Evolutionary conservation across 768 basidiomycete genomes (phyloP).

Genomic region (Mycena olivaceomarginata): DNA sequence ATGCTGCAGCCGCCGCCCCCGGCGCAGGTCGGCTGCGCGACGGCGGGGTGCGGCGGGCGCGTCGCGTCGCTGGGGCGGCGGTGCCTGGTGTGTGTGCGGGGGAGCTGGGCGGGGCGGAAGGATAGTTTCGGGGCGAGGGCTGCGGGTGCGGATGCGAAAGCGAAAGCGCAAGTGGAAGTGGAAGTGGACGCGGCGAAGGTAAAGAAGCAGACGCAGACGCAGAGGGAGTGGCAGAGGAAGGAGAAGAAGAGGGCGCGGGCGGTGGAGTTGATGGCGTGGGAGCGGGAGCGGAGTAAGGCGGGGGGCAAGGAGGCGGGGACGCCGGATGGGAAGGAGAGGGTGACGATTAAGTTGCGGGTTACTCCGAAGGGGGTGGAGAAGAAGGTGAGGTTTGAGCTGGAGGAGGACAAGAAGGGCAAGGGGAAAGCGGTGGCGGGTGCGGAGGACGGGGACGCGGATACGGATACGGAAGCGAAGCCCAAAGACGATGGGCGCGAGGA

Average conservation of each 20-base stretch:
- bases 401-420: background rate
- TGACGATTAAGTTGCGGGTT: constrained; percentile 36
- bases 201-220: background rate
- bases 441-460: background rate
- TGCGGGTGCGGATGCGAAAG: no score
- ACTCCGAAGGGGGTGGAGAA: constrained; percentile 19
- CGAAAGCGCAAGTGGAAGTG: no score
- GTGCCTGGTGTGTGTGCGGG: constrained; percentile 37
- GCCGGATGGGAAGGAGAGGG: constrained; percentile 11
- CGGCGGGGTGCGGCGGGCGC: constrained; percentile 30
- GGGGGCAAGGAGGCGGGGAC: background rate
- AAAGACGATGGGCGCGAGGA: background rate
- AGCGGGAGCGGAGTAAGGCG: constrained; percentile 3
- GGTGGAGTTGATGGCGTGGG: background rate
- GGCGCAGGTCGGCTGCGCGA: constrained; percentile 20
- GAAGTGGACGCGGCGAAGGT: no score
- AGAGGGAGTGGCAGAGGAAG: constrained; percentile 12
- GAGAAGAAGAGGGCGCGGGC: background rate
- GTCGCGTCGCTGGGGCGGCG: constrained; percentile 23
- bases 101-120: constrained; percentile 36
- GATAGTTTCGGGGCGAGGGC: background rate
- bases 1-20: no score
- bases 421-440: background rate
- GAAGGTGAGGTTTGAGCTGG: constrained; percentile 6
- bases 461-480: background rate